A percentile compares a stretch with the other conserved stretches of the same genome.
phyloP scores from a whole-genome alignment of 805 yeast species.

The Wickerhamomyces silvicola region DNA sequence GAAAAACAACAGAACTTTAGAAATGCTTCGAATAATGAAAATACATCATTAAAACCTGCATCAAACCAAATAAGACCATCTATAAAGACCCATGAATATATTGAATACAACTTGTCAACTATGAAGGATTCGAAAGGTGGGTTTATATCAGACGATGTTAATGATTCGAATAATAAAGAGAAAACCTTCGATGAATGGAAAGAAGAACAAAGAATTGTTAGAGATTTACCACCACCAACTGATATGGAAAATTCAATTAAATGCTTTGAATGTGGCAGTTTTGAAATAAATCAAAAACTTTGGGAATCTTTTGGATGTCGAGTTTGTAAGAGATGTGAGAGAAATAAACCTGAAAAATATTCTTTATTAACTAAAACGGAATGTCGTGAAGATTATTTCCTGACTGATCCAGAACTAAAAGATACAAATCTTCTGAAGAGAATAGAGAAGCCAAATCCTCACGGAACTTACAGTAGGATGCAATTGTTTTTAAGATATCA shows the following conservation, averaged over 20 bases:
- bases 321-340: slow-evolving; percentile 77
- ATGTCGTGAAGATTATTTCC: slow-evolving; percentile 82
- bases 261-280: slow-evolving; percentile 76
- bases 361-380: slow-evolving; percentile 91
- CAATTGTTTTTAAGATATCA: slow-evolving; percentile 85
- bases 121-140: slow-evolving; percentile 91
- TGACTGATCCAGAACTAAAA: slow-evolving; percentile 88
- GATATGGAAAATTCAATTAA: slow-evolving; percentile 70
- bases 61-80: slow-evolving; percentile 31
- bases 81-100: slow-evolving; percentile 58
- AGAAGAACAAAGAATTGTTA: slow-evolving; percentile 36
- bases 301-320: slow-evolving; percentile 61
- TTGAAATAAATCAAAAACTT: slow-evolving; percentile 73
- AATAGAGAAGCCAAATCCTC: slow-evolving; percentile 90
- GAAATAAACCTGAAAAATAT: slow-evolving; percentile 76
- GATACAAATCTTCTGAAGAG: slow-evolving; percentile 66
- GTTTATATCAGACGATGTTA: slow-evolving; percentile 10
- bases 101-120: slow-evolving; percentile 84
- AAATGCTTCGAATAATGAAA: slow-evolving; percentile 27
- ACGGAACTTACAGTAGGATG: slow-evolving; percentile 85
- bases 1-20: slow-evolving; percentile 29
- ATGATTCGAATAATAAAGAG: slow-evolving; percentile 31
- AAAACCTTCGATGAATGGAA: slow-evolving; percentile 43
- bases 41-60: slow-evolving; percentile 11
- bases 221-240: slow-evolving; percentile 64